Base-by-base conservation (phyloP, 2,329 filamentous ascomycete genomes). In the Colletotrichum liaoningense region DNA sequence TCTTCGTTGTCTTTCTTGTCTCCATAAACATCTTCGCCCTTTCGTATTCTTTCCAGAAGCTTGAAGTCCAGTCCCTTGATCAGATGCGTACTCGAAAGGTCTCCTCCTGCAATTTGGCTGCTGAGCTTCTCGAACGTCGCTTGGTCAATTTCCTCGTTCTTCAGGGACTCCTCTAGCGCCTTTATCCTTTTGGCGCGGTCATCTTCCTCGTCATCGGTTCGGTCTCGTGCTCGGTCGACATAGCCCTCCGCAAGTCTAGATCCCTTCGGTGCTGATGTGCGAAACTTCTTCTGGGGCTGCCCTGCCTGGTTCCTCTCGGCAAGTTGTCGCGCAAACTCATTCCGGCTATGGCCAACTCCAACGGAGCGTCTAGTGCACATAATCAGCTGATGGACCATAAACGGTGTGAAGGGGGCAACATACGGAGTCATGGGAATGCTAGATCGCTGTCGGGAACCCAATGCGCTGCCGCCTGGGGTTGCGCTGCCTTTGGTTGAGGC, bases 391-490 rank as follows among this genome's bases (percentile, higher is more conserved):
- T 4, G n/a, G 14, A 4, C 12, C 19, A 28, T 12, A 6, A 14
- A 35, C 65, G 54, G 42, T n/a, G 55, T 16, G 57, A 1, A 22
- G 52, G 57, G 33, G 38, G 35, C 12, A 58, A 86, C 92, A 78
- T 88, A 95, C 93, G 96, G 96, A 60, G 96, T 98, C 96, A 98
- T 98, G 69, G 95, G 95, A 74, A 98, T 96, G 82, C 90, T 96
- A 42, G 93, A 90, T 76, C 91, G 91, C 83, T 93, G 91, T 79
- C 93, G 90, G 71, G 94, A 97, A 26, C 95, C 95, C 69, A 97
- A 87, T 5, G 90, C 84, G 62, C 85, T 65, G 46, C 69, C 77
- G 55, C 74, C 75, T 12, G 78, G 74, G 67, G 76, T 77, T 73
- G 78, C 75, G 75, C 77, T 73, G 77, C 76, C 75, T 66, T 77